These are phyloP conservation scores for Mediolabrus comicus DNA, from an alignment of 108 stramenopile genomes.

Conservation along the genomic window DNA sequence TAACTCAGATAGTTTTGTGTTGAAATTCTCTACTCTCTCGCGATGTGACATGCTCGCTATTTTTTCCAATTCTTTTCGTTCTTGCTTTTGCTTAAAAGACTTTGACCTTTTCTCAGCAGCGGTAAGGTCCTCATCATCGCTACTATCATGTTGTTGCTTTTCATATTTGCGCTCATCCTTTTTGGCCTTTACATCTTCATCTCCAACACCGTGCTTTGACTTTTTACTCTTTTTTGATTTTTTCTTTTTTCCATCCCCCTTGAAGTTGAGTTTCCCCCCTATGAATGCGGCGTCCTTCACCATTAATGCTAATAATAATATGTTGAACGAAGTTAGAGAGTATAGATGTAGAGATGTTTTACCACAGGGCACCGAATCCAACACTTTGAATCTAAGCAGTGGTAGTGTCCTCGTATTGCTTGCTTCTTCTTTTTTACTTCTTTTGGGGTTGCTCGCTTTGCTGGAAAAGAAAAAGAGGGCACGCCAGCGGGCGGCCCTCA, in stretches of 20 bases:
- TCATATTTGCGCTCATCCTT: slow-evolving; percentile 5
- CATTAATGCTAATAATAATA: no score
- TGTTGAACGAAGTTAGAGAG: no score
- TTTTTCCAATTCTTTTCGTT: slow-evolving; percentile 62
- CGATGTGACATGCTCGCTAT: slow-evolving; percentile 44
- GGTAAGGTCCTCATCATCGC: slow-evolving; percentile 60
- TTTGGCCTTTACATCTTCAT: slow-evolving; percentile 5
- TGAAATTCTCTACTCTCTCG: slow-evolving; percentile 75
- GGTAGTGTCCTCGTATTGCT: no score
- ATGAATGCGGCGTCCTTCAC: slow-evolving; percentile 21
- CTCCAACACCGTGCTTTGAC: slow-evolving; percentile 7
- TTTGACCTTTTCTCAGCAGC: slow-evolving; percentile 63
- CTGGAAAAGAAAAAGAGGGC: no score
- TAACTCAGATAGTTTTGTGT: slow-evolving; percentile 67
- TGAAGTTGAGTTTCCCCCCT: slow-evolving; percentile 35
- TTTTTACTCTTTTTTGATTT: slow-evolving; percentile 19
- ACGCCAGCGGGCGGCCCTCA: no score
- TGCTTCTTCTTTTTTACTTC: no score
- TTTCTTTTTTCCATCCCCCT: slow-evolving; percentile 31
- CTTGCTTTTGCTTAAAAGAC: slow-evolving; percentile 54
- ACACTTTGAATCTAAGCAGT: no score
- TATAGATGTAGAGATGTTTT: no score
- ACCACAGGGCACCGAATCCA: no score
- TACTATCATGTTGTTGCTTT: neutral
- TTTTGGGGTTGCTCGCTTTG: no score